Percentiles rank a stretch among this genome's conserved stretches.
These are phyloP conservation scores for Xylaria telfairii DNA, from an alignment of 495 filamentous ascomycete species.

Conservation along the genomic window DNA sequence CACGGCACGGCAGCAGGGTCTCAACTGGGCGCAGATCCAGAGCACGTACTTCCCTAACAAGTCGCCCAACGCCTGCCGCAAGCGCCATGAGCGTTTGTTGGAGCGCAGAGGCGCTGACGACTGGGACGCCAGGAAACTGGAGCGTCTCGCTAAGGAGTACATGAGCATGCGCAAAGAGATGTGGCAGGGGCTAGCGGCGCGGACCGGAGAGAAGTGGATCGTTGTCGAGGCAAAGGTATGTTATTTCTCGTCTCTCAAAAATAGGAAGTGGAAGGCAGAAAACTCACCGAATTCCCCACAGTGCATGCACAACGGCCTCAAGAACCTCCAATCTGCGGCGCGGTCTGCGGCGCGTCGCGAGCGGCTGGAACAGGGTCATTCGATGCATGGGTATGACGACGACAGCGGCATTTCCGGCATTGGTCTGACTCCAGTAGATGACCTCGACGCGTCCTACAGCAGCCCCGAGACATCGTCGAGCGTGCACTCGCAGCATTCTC, in stretches of 20 bases:
- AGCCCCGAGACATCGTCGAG: conserved; percentile 52
- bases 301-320: conserved; percentile 65
- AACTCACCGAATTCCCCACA: conserved; percentile 31
- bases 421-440: conserved; percentile 57
- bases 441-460: conserved; percentile 55
- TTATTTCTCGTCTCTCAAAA: background rate
- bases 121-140: conserved; percentile 71
- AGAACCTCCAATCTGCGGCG: conserved; percentile 61
- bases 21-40: conserved; percentile 77
- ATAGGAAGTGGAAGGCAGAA: conserved; percentile 1
- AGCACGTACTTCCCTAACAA: conserved; percentile 71
- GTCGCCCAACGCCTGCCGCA: conserved; percentile 79
- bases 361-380: conserved; percentile 49
- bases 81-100: conserved; percentile 77
- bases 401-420: conserved; percentile 56
- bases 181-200: conserved; percentile 67
- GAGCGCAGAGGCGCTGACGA: conserved; percentile 68
- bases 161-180: conserved; percentile 72
- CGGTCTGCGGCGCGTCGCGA: conserved; percentile 58
- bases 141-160: conserved; percentile 70
- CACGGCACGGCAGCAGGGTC: conserved; percentile 63
- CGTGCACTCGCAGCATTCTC: conserved; percentile 35
- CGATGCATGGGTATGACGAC: conserved; percentile 54
- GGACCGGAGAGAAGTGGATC: conserved; percentile 72
- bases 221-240: conserved; percentile 73